phyloP scores from a whole-genome alignment of 345 rosid species.

The Limnanthes douglasii region DNA sequence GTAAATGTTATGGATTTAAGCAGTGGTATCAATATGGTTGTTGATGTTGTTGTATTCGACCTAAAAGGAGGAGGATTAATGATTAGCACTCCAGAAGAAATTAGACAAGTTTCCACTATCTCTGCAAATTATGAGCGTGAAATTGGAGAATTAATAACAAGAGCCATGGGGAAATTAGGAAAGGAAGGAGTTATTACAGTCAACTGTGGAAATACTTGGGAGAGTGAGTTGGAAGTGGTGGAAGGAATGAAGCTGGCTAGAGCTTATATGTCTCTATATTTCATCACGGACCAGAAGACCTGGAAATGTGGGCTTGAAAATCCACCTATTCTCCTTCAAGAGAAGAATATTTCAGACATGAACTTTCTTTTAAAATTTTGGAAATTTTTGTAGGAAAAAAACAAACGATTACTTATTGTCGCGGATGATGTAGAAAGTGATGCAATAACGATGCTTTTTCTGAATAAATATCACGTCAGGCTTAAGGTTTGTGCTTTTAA shows the following conservation, averaged over 20 bases:
- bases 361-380: slow-evolving; percentile 50
- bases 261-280: slow-evolving; percentile 87
- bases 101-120: slow-evolving; percentile 82
- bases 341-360: slow-evolving; percentile 76
- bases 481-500: slow-evolving; percentile 78
- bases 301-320: slow-evolving; percentile 90
- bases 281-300: slow-evolving; percentile 71
- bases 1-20: slow-evolving; percentile 94
- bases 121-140: slow-evolving; percentile 88
- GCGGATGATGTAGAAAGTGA: slow-evolving; percentile 89
- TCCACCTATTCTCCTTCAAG: slow-evolving; percentile 79
- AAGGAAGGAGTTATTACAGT: slow-evolving; percentile 87
- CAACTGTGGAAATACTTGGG: slow-evolving; percentile 68
- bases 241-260: slow-evolving; percentile 97
- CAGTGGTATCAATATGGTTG: slow-evolving; percentile 63
- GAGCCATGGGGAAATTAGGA: slow-evolving; percentile 97
- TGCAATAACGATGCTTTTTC: slow-evolving; percentile 61
- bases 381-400: slow-evolving; percentile 58
- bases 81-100: slow-evolving; percentile 90
- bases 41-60: slow-evolving; percentile 57
- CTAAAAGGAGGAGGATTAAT: slow-evolving; percentile 66
- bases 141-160: slow-evolving; percentile 83
- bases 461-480: slow-evolving; percentile 78
- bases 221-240: slow-evolving; percentile 76
- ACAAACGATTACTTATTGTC: slow-evolving; percentile 64